Conservation (phyloP, 371 early-diverging fungal species). For the Polyrhizophydium stewartii region DNA sequence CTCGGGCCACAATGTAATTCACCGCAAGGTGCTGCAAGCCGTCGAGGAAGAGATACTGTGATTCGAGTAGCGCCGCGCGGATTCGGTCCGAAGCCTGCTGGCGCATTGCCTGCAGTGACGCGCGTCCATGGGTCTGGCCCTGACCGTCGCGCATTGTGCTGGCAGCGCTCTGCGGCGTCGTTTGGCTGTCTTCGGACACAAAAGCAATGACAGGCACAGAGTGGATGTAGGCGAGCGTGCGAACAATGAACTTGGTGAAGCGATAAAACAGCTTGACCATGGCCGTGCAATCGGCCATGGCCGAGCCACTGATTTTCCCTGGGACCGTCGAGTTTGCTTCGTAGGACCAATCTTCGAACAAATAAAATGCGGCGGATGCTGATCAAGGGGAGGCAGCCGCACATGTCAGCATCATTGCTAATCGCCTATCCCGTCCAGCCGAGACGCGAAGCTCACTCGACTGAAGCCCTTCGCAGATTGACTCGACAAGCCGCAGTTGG, state of each 20-base stretch:
- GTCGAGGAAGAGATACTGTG: conserved; percentile 64
- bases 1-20: too few relatives aligned
- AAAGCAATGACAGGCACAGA: conserved; percentile 11
- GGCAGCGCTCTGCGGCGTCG: too few relatives aligned
- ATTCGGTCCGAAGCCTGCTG: neutral
- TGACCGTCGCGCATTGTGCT: too few relatives aligned
- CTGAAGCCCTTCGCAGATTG: conserved; percentile 27
- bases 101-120: too few relatives aligned
- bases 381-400: conserved; percentile 16
- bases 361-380: conserved; percentile 76
- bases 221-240: conserved; percentile 27
- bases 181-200: conserved; percentile 11
- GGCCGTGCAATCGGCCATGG: conserved; percentile 57
- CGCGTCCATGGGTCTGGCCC: too few relatives aligned
- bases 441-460: conserved; percentile 27
- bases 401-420: conserved; percentile 29
- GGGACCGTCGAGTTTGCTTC: conserved; percentile 45
- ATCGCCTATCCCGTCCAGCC: too few relatives aligned
- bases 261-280: conserved; percentile 57
- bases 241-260: conserved; percentile 65
- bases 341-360: conserved; percentile 83
- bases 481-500: conserved; percentile 23
- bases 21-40: conserved; percentile 53
- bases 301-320: neutral
- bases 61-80: conserved; percentile 53